Base-by-base conservation (phyloP, 495 filamentous ascomycete species). In the Penicillium coprophilum region DNA sequence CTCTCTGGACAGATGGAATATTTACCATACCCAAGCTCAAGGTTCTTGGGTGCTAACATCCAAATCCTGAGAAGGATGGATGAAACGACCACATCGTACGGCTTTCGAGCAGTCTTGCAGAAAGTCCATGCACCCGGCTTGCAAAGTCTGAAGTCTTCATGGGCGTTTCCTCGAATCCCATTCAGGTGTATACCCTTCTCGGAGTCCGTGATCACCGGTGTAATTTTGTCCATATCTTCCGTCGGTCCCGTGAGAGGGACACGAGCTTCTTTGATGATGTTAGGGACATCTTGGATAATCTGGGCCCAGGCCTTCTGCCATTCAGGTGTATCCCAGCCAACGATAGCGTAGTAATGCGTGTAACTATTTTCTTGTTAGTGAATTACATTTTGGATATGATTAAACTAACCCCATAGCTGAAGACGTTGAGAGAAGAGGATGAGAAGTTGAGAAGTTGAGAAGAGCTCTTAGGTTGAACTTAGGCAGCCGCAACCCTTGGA, bases 71-170 rank as follows among this genome's bases (percentile, higher is more conserved):
- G 47, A 23, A 65, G 38, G 27, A 65, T 50, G 27, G 36, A 55
- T 13, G 51, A 23, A 27, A 65, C 59, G 15, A 62, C 62, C 7
- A 20, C n/a, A 54, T 65, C 59, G 21, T 65, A 65, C 9, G 55
- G 52, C 53, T 45, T 56, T 6, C 20, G 36, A 3, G 19, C 51
- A 12, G 59, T 65, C 44, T 59, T 59, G 50, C 50, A 41, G 36
- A 56, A 62, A 1, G 6, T 19, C 21, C 32, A 34, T 3, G 15
- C 2, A 9, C 30, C 28, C 1, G 38, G 15, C 30, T 56, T 44
- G 19, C 20, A 27, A 15, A 65, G 20, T 8, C 39, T 32, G 11
- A 65, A 50, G 1, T 17, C 3, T 38, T 59, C 59, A 7, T 58
- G 27, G 8, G 34, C 31, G 9, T 56, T 23, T 2, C 44, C 40